Percentiles rank a stretch among this genome's conserved stretches.
These are phyloP conservation scores for Cicer judaicum DNA, from an alignment of 306 rosid genomes.

Conservation along the genomic window DNA sequence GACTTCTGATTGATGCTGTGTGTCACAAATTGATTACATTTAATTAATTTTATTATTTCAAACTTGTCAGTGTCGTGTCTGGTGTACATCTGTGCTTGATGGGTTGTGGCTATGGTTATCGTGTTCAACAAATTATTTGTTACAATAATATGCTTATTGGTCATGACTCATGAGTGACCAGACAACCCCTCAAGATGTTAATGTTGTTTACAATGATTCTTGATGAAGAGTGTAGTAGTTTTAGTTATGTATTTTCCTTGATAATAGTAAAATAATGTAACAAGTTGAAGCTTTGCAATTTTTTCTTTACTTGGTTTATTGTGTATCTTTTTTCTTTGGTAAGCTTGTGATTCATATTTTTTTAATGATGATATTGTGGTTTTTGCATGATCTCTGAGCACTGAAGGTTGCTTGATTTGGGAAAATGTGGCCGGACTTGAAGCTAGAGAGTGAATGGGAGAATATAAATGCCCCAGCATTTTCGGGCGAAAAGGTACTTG, in stretches of 20 bases:
- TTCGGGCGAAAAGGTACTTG: slow-evolving; percentile 37
- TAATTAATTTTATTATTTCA: too few relatives aligned
- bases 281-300: slow-evolving; percentile 30
- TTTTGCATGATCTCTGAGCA: slow-evolving; percentile 39
- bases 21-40: too few relatives aligned
- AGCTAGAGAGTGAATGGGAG: slow-evolving; percentile 48
- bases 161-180: not conserved
- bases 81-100: too few relatives aligned
- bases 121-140: too few relatives aligned
- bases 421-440: slow-evolving; percentile 62
- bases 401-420: slow-evolving; percentile 32
- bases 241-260: slow-evolving; percentile 1
- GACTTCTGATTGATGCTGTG: too few relatives aligned
- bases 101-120: too few relatives aligned
- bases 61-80: too few relatives aligned
- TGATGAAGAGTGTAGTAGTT: not conserved
- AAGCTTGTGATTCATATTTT: slow-evolving; percentile 25
- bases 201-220: not conserved
- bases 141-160: too few relatives aligned
- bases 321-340: not conserved
- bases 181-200: not conserved
- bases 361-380: slow-evolving; percentile 14
- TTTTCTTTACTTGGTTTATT: slow-evolving; percentile 17
- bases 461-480: slow-evolving; percentile 22
- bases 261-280: not conserved